These are phyloP conservation scores for Clitoria ternatea DNA, from an alignment of 306 rosid genomes.

Conservation along the genomic window DNA sequence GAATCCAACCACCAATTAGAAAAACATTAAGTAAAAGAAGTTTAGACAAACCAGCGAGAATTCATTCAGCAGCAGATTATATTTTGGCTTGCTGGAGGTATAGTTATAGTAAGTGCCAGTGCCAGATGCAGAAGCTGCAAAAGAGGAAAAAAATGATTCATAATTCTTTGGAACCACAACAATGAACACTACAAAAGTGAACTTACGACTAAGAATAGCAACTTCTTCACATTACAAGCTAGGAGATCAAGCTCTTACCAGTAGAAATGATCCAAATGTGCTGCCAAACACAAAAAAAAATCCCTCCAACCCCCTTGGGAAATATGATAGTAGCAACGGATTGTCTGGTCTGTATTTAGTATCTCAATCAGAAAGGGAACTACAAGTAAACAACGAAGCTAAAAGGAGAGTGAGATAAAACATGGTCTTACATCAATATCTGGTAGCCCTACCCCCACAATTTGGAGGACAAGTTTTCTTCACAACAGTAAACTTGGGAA, in stretches of 20 bases:
- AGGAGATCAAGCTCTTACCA: conserved; percentile 39
- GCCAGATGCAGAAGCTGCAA: conserved; percentile 57
- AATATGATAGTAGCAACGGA: conserved; percentile 40
- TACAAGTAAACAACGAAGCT: neutral
- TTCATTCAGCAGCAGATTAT: conserved; percentile 38
- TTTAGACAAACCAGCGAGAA: conserved; percentile 62
- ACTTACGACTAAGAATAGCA: neutral
- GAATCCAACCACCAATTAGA: neutral
- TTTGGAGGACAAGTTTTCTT: conserved; percentile 42
- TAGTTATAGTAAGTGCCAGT: conserved; percentile 51
- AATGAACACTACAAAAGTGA: neutral
- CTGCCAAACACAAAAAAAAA: conserved; percentile 67
- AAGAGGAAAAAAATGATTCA: neutral
- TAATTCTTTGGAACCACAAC: neutral
- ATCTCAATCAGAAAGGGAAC: conserved; percentile 20
- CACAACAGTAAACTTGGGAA: conserved; percentile 45
- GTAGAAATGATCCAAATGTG: conserved; percentile 55
- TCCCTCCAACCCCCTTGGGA: conserved; percentile 69
- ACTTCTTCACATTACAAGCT: neutral
- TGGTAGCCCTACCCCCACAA: conserved; percentile 47
- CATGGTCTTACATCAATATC: conserved; percentile 50
- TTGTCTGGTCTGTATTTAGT: conserved; percentile 46
- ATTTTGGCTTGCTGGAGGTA: conserved; percentile 30
- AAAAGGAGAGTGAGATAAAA: neutral
- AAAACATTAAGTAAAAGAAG: neutral